phyloP scores from a whole-genome alignment of 2,329 filamentous ascomycete genomes.

The Tolypocladium pustulatum region DNA sequence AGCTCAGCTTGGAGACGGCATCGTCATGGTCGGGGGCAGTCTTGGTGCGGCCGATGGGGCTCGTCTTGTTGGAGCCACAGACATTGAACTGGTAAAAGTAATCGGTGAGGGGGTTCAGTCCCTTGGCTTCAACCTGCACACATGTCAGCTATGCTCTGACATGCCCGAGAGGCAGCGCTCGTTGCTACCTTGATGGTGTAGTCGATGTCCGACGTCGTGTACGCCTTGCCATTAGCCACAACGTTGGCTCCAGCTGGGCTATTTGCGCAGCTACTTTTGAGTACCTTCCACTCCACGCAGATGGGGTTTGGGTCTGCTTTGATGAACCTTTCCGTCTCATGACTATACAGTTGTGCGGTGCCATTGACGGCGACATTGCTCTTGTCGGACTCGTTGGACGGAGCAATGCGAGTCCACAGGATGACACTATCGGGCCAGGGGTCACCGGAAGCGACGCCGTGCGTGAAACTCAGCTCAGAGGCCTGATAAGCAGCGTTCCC shows the following conservation, averaged over 20 bases:
- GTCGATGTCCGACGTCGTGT: slow-evolving; percentile 64
- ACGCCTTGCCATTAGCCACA: slow-evolving; percentile 48
- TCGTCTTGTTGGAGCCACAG: slow-evolving; percentile 51
- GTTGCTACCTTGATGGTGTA: slow-evolving; percentile 54
- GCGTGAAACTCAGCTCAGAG: slow-evolving; percentile 49
- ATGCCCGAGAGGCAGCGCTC: accelerated
- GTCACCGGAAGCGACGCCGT: slow-evolving; percentile 44
- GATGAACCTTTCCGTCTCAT: slow-evolving; percentile 38
- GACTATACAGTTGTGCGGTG: slow-evolving; percentile 31
- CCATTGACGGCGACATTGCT: slow-evolving; percentile 34
- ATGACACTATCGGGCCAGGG: slow-evolving; percentile 48
- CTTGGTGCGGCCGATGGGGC: slow-evolving; percentile 58
- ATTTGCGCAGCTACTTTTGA: slow-evolving; percentile 29
- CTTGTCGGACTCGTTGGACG: slow-evolving; percentile 31
- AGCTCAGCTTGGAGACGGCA: slow-evolving; percentile 43
- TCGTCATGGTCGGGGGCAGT: slow-evolving; percentile 51
- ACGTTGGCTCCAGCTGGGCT: slow-evolving; percentile 24
- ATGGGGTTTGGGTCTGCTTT: slow-evolving; percentile 38
- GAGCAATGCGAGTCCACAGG: slow-evolving; percentile 38
- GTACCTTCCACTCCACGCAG: slow-evolving; percentile 57
- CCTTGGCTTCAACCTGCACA: slow-evolving; percentile 51
- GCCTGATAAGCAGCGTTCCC: slow-evolving; percentile 31
- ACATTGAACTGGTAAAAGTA: slow-evolving; percentile 64
- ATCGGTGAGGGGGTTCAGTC: slow-evolving; percentile 50
- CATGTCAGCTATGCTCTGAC: not conserved